Evolutionary conservation across 192 early-diverging fungal genomes (phyloP).

Genomic region (Cladochytrium replicatum): DNA sequence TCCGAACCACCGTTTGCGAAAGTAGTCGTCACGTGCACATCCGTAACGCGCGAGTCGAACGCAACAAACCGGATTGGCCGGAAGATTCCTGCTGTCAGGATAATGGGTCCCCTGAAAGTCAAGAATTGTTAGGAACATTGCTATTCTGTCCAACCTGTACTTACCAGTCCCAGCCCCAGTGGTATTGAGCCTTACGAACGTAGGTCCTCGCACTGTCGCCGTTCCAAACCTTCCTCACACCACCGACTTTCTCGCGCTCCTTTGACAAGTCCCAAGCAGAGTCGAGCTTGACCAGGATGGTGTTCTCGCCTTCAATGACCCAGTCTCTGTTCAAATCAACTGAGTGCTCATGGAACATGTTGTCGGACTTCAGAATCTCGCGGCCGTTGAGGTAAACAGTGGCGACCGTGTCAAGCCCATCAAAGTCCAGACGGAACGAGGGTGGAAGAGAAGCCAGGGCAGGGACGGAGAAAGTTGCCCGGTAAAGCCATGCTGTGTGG

Average conservation of each 20-base stretch:
- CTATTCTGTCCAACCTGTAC: neutral
- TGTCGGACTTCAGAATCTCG: slow-evolving; percentile 25
- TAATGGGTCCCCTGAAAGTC: slow-evolving; percentile 15
- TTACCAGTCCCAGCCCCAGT: slow-evolving; percentile 32
- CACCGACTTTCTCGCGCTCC: slow-evolving; percentile 8
- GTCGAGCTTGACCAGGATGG: slow-evolving; percentile 25
- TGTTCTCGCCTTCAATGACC: slow-evolving; percentile 13
- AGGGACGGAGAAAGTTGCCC: too few relatives aligned
- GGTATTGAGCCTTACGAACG: slow-evolving; percentile 29
- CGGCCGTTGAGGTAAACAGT: slow-evolving; percentile 30
- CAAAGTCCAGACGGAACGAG: slow-evolving; percentile 22
- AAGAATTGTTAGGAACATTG: neutral
- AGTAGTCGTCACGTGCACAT: slow-evolving; percentile 3
- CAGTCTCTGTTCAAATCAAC: slow-evolving; percentile 10
- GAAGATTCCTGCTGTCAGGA: slow-evolving; percentile 20
- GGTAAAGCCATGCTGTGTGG: neutral
- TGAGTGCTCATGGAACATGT: slow-evolving; percentile 35
- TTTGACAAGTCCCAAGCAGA: slow-evolving; percentile 19
- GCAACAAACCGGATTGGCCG: slow-evolving; percentile 7
- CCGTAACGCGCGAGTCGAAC: slow-evolving; percentile 6
- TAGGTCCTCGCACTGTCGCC: slow-evolving; percentile 26
- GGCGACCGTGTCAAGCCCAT: slow-evolving; percentile 42
- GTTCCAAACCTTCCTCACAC: slow-evolving; percentile 13
- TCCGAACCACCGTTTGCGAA: neutral
- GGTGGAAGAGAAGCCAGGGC: too few relatives aligned